These are phyloP conservation scores for Pontederia crassipes DNA, from an alignment of 176 grass and related monocot genomes.

Conservation along the genomic window DNA sequence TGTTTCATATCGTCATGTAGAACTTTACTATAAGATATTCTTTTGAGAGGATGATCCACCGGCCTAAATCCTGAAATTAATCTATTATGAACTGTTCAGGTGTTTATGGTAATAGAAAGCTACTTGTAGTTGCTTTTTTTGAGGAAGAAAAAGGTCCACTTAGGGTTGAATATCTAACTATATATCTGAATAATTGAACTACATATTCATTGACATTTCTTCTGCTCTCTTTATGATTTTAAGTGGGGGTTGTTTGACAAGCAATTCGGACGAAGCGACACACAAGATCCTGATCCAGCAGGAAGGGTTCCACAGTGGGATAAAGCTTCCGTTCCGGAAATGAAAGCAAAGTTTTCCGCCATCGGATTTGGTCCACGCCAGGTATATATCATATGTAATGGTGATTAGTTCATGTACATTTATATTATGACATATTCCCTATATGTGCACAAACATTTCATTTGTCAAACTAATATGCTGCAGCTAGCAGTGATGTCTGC, in stretches of 20 bases:
- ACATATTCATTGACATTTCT: not conserved
- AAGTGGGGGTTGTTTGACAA: slow-evolving; percentile 93
- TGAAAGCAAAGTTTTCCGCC: slow-evolving; percentile 68
- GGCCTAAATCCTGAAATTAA: no score
- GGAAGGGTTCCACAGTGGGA: slow-evolving; percentile 81
- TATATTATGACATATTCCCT: not conserved
- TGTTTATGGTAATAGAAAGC: no score
- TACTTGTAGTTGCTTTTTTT: no score
- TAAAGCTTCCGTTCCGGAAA: slow-evolving; percentile 83
- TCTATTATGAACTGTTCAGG: no score
- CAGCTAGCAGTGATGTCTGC: slow-evolving; percentile 95
- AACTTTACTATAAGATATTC: no score
- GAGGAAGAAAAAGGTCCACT: not conserved
- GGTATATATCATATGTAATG: slow-evolving; percentile 16
- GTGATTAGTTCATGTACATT: no score
- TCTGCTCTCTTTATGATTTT: not conserved
- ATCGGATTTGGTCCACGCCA: slow-evolving; percentile 91
- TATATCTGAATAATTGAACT: not conserved
- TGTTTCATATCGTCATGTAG: no score
- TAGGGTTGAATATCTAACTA: not conserved
- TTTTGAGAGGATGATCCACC: no score
- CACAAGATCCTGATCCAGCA: slow-evolving; percentile 67
- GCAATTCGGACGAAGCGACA: slow-evolving; percentile 59
- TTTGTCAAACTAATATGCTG: slow-evolving; percentile 3
- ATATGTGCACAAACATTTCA: not conserved